These are phyloP conservation scores for Lentithecium fluviatile DNA, from an alignment of 495 filamentous ascomycete species.

Conservation along the genomic window DNA sequence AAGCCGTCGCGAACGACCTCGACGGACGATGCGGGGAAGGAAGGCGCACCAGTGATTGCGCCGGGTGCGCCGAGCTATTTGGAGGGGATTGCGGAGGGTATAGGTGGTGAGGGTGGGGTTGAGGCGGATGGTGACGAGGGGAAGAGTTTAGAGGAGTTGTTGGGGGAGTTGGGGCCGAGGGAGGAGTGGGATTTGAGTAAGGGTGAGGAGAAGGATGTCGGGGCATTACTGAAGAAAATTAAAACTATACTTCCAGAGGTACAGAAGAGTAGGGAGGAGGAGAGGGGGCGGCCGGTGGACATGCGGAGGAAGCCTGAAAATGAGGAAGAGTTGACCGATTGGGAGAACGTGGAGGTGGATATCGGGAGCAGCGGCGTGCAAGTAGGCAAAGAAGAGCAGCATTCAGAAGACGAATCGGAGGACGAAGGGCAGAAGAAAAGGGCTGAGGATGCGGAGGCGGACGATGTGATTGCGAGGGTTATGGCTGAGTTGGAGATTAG, in stretches of 20 bases:
- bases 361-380: constrained; percentile 13
- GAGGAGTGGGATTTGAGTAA: constrained; percentile 34
- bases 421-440: constrained; percentile 15
- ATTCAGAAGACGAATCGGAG: constrained; percentile 3
- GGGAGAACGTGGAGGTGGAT: constrained; percentile 30
- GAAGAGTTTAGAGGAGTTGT: constrained; percentile 42
- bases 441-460: constrained; percentile 36
- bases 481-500: constrained; percentile 40
- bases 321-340: constrained; percentile 23
- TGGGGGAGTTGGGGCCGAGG: constrained; percentile 41
- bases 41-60: constrained; percentile 18
- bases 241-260: constrained; percentile 26
- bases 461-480: constrained; percentile 39
- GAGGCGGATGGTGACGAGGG: constrained; percentile 37
- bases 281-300: not conserved
- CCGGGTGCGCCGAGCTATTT: constrained; percentile 35
- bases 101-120: constrained; percentile 7
- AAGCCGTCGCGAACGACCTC: constrained; percentile 6
- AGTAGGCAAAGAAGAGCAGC: not conserved
- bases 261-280: not conserved
- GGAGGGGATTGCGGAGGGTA: constrained; percentile 30
- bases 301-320: not conserved
- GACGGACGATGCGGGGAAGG: not conserved
- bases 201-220: constrained; percentile 38
- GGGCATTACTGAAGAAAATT: constrained; percentile 37